Evolutionary conservation across 2,329 filamentous ascomycete genomes (phyloP), one percentile per base, ranked within the genome.

Genomic region (Cladosporium sp.): DNA sequence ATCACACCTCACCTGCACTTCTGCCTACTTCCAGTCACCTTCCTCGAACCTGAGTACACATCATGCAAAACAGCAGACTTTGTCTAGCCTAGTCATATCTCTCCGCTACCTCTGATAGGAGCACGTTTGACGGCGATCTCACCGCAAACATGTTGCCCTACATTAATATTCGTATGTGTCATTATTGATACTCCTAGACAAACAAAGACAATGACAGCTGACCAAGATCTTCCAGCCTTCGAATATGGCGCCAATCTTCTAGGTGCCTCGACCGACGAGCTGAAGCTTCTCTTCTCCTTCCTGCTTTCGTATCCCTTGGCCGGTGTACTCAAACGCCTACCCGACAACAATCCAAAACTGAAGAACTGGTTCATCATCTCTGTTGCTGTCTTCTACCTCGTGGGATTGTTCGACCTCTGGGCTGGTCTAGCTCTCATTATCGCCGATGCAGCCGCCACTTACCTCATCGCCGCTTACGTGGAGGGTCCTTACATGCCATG

Each of bases 401-500:
- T 99, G 65, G 95, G 95, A 34, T 86, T 99, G 3, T 99, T 96
- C 79, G 91, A 96, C 75, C 85, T 99, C 58, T 98, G 94, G 93
- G 83, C 81, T 78, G 96, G 95, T 65, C 80, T 96, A 15, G 85
- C 86, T 47, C 97, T 93, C 2, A 81, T 99, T 47, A 77, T 91
- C 66, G 88, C 96, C 76, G 93, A 92, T 75, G 88, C 94, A 0
- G 86, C 85, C 21, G 93, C 88, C 59, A 87, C 92, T 60, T 99
- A 97, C 76, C 83, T 85, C 69, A 95, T 99, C 72, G 91, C 94
- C 62, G 88, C 90, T 71, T 93, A 89, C 76, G 82, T 98, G 54
- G 86, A 92, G 71, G 93, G 92, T 24, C 92, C 92, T 0, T 92
- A 94, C 76, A 99, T 99, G 95, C 95, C 95, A 81, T 99, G 95